Evolutionary conservation across 768 basidiomycete genomes (phyloP).

Genomic region (Grammothele lineata): DNA sequence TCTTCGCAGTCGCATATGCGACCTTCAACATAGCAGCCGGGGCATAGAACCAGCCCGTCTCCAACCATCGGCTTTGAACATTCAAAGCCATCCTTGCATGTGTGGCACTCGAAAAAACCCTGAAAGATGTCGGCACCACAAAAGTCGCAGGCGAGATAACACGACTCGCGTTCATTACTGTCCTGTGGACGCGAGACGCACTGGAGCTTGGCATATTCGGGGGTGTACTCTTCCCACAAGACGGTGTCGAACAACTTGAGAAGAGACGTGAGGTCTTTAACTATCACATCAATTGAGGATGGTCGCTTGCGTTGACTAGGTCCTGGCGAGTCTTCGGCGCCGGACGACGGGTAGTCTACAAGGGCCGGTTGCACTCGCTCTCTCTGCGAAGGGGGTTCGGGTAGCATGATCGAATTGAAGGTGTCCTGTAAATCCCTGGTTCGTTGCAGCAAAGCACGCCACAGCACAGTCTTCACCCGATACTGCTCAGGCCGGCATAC

Average conservation of each 20-base stretch:
- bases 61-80: constrained; percentile 21
- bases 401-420: too few relatives aligned
- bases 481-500: constrained; percentile 81
- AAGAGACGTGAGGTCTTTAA: too few relatives aligned
- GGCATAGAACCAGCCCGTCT: constrained; percentile 54
- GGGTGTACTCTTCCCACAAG: too few relatives aligned
- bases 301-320: too few relatives aligned
- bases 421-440: constrained; percentile 20
- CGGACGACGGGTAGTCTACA: too few relatives aligned
- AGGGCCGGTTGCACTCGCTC: too few relatives aligned
- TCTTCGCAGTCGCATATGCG: constrained; percentile 58
- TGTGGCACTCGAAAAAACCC: constrained; percentile 68
- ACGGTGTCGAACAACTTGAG: too few relatives aligned
- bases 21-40: constrained; percentile 74
- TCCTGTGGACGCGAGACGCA: too few relatives aligned
- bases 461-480: constrained; percentile 63
- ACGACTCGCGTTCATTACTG: background rate
- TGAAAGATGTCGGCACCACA: constrained; percentile 81
- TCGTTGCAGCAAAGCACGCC: constrained; percentile 44
- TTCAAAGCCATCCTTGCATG: constrained; percentile 29
- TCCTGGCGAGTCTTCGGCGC: too few relatives aligned
- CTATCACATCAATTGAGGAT: too few relatives aligned
- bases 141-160: constrained; percentile 60
- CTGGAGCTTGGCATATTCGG: too few relatives aligned
- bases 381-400: too few relatives aligned